Evolutionary conservation across 2,329 filamentous ascomycete genomes (phyloP).

Genomic region (Stenocarpella maydis): DNA sequence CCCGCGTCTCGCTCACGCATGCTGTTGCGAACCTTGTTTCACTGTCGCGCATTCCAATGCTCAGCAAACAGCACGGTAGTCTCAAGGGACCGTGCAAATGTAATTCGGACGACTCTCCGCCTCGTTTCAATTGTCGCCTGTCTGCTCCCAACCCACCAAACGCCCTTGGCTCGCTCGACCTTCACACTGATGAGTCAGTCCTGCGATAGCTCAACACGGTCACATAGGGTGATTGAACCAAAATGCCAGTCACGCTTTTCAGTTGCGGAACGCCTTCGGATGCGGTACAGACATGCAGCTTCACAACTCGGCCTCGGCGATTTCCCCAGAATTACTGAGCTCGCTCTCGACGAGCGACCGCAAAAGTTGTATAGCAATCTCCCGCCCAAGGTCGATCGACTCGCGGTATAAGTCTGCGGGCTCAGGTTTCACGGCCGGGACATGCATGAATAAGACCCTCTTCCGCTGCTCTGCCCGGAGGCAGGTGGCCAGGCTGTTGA

Average conservation of each 20-base stretch:
- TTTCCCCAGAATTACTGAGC: conserved; percentile 38
- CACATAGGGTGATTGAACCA: not conserved
- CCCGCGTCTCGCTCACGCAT: not conserved
- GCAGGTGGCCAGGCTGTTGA: conserved; percentile 69
- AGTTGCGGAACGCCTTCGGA: not conserved
- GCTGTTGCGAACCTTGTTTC: not conserved
- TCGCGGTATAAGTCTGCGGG: conserved; percentile 64
- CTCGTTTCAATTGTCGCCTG: not conserved
- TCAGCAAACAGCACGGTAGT: not conserved
- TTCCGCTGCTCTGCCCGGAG: conserved; percentile 54
- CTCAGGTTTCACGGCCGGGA: conserved; percentile 79
- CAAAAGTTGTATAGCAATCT: conserved; percentile 63
- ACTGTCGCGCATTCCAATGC: not conserved
- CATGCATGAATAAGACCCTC: conserved; percentile 75
- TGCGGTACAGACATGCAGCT: not conserved
- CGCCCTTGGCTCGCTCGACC: not conserved
- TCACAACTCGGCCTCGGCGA: not conserved
- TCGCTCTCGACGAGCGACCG: conserved; percentile 64
- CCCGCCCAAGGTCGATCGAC: conserved; percentile 57
- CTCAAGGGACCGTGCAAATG: not conserved
- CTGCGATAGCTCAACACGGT: not conserved
- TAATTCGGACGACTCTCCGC: not conserved
- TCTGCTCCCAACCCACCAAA: not conserved
- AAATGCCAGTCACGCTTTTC: not conserved
- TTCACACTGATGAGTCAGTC: not conserved